phyloP scores from a whole-genome alignment of 208 protist genomes.

The Sergeia podlipaevii region DNA sequence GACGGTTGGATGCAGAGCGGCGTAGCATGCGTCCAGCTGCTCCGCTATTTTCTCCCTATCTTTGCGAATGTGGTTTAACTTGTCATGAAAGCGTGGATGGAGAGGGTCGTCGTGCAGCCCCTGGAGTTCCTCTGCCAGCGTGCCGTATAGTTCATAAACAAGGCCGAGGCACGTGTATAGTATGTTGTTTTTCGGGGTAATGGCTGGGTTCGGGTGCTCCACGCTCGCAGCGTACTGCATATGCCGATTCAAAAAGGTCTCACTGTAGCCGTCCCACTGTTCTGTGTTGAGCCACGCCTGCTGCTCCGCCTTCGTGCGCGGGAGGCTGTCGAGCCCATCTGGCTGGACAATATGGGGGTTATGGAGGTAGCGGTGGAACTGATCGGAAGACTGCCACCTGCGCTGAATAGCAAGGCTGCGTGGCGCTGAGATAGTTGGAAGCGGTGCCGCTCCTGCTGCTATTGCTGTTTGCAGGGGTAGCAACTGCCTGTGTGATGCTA shows the following conservation, averaged over 20 bases:
- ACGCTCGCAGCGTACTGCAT: conserved; percentile 84
- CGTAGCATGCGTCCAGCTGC: conserved; percentile 70
- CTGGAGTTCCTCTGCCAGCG: conserved; percentile 69
- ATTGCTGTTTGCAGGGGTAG: no score
- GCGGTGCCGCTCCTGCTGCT: no score
- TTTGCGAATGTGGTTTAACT: conserved; percentile 44
- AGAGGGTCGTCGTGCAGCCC: conserved; percentile 77
- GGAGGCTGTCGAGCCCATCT: conserved; percentile 71
- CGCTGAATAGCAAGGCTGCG: conserved; percentile 14
- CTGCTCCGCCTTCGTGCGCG: conserved; percentile 72
- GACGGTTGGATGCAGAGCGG: conserved; percentile 69
- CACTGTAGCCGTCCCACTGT: conserved; percentile 87
- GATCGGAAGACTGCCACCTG: conserved; percentile 62
- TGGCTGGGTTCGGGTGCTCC: conserved; percentile 58
- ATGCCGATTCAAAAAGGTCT: conserved; percentile 66
- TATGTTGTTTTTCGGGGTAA: conserved; percentile 49
- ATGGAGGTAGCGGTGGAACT: conserved; percentile 84
- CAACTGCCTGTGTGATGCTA: no score
- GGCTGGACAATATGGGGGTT: conserved; percentile 83
- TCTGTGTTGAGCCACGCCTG: conserved; percentile 88
- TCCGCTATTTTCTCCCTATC: conserved; percentile 63
- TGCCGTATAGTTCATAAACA: conserved; percentile 76
- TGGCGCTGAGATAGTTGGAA: neutral
- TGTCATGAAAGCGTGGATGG: conserved; percentile 71
- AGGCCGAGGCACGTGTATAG: conserved; percentile 59